Conservation (phyloP, 441 rosid species). For the Omphalea diandra region DNA sequence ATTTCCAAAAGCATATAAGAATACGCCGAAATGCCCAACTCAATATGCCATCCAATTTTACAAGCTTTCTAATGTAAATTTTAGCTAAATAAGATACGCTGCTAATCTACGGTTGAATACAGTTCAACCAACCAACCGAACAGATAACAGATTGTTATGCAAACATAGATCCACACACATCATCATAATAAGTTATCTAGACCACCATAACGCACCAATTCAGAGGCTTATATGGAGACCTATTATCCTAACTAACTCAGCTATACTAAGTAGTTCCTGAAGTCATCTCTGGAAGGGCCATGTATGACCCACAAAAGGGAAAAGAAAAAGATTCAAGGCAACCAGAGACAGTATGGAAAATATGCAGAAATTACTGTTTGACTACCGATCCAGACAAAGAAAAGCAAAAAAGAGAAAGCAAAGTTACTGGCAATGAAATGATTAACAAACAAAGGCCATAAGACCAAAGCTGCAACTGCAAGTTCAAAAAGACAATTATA, state of each 20-base stretch:
- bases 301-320: too few species aligned
- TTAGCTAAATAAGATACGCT: background rate
- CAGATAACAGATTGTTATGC: background rate
- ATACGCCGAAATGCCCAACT: background rate
- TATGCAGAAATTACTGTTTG: background rate
- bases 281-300: too few species aligned
- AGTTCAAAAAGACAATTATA: background rate
- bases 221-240: too few species aligned
- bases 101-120: background rate
- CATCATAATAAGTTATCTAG: background rate
- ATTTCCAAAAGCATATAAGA: conserved; percentile 2
- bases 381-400: background rate
- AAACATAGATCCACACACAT: too few species aligned
- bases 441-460: background rate
- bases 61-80: too few species aligned
- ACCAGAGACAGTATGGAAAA: background rate
- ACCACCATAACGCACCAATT: background rate
- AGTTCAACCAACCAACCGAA: background rate
- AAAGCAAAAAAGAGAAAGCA: background rate
- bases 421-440: background rate
- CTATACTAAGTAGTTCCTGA: too few species aligned
- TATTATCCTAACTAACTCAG: too few species aligned
- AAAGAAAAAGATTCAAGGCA: background rate
- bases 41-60: background rate
- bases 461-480: background rate